Base-by-base conservation (phyloP, 305 asterid species). In the Solanum hybrid region DNA sequence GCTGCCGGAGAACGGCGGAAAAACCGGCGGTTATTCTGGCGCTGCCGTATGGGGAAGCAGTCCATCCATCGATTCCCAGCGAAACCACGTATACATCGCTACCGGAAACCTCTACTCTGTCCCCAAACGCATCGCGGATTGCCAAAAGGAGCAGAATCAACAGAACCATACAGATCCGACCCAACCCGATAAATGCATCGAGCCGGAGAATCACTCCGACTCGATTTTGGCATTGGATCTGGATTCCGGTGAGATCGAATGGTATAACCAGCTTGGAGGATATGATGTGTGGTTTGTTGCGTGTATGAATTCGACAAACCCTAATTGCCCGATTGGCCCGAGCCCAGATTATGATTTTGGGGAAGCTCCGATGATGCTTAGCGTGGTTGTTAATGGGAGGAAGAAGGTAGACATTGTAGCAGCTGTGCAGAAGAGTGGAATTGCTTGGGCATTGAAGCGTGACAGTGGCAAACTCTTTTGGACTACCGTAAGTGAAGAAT, bases 41-140 rank as follows among this genome's bases (percentile, higher is more conserved):
- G 95, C 93, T 0, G 93, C 95, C 8, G 46, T 95, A 20, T 93
- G 97, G 95, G 95, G 95, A 29, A 95, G 96, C 88, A 95, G 96
- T 84, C 96, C 96, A 34, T 93, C 95, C 0, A 93, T 95, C n/a
- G 96, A 95, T 46, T 69, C 38, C 13, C 14, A n/a, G 6, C 91
- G 96, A 82, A 93, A 92, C 87, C 89, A 84, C 1, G 88, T 95
- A 11, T 95, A 94, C 76, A 93, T 94, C 5, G 95, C 96, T 89
- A 95, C 97, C 0, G 95, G 95, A 22, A 94, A 90, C 87, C 91
- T 93, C 2, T 93, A 95, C 90, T 94, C 95, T 3, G 94, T 89
- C 1, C 96, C 96, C 37, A 86, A 88, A 87, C 51, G 75, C 2
- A 77, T 93, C 5, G 91, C 90, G 87, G 85, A 91, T 13, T 95